Evolutionary conservation across 371 early-diverging fungal species (phyloP).

Genomic region (Mucor piriformis): DNA sequence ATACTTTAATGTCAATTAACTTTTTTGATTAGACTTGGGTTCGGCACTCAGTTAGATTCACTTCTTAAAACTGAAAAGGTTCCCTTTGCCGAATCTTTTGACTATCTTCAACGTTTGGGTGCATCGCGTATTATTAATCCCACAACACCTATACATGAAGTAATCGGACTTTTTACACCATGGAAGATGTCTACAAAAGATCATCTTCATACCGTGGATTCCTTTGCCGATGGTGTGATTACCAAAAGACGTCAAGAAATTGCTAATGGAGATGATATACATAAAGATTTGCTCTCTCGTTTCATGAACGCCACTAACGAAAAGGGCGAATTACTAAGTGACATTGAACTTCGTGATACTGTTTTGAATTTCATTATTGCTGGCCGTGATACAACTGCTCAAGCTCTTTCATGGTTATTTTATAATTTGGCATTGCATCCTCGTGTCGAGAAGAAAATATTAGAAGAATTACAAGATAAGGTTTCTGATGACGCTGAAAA

Average conservation of each 20-base stretch:
- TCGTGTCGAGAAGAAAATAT: conserved; percentile 42
- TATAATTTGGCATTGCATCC: conserved; percentile 53
- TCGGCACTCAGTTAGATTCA: conserved; percentile 37
- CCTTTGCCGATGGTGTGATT: conserved; percentile 54
- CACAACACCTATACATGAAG: conserved; percentile 29
- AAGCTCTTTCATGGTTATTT: conserved; percentile 70
- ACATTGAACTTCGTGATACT: conserved; percentile 53
- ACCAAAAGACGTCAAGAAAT: conserved; percentile 34
- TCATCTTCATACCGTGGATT: conserved; percentile 36
- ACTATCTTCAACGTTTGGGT: conserved; percentile 40
- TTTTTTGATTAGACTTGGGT: conserved; percentile 37
- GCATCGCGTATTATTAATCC: conserved; percentile 39
- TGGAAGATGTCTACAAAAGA: conserved; percentile 34
- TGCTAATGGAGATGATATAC: conserved; percentile 18
- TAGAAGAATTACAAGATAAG: conserved; percentile 45
- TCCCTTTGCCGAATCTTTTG: conserved; percentile 60
- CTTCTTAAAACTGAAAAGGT: conserved; percentile 26
- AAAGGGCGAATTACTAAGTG: conserved; percentile 34
- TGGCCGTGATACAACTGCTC: conserved; percentile 77
- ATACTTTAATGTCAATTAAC: not conserved
- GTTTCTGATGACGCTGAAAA: conserved; percentile 33
- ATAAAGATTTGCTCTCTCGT: conserved; percentile 39
- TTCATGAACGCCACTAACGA: conserved; percentile 45
- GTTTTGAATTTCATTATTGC: conserved; percentile 59
- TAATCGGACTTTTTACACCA: conserved; percentile 34